A percentile compares a stretch with the other conserved stretches of the same genome.
phyloP scores from a whole-genome alignment of 345 rosid species.

The Citrus unshiu region DNA sequence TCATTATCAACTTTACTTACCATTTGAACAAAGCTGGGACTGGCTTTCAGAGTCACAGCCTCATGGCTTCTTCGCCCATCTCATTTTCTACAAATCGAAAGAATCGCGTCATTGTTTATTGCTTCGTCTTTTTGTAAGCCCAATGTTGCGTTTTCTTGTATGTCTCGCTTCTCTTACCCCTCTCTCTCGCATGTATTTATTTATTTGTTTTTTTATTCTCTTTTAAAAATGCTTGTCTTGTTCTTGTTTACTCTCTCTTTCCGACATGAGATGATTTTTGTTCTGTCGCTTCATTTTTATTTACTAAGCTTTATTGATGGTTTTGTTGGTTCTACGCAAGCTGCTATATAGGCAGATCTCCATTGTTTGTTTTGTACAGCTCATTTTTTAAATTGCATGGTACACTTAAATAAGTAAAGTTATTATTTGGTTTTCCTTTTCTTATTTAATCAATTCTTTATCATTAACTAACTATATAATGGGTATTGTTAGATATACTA shows the following conservation, averaged over 20 bases:
- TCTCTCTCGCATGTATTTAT: neutral
- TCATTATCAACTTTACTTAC: constrained; percentile 2
- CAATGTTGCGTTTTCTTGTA: constrained; percentile 23
- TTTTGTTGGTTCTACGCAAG: neutral
- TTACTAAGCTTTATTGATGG: constrained; percentile 6
- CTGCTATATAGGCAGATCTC: neutral
- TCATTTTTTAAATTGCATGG: neutral
- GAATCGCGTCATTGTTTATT: constrained; percentile 2
- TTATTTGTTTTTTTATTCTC: neutral
- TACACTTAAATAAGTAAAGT: neutral
- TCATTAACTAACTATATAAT: neutral
- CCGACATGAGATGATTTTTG: neutral
- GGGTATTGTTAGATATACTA: neutral
- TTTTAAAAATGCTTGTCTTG: constrained; percentile 10
- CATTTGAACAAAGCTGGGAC: neutral
- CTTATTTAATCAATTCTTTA: neutral
- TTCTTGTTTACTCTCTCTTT: constrained; percentile 11
- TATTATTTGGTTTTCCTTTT: neutral
- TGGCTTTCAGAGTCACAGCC: neutral
- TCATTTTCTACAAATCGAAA: neutral
- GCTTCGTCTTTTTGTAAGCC: constrained; percentile 22
- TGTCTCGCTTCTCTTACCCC: constrained; percentile 25
- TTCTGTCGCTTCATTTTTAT: neutral
- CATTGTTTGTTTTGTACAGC: constrained; percentile 8
- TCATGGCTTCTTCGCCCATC: constrained; percentile 18